Evolutionary conservation across 1,284 basidiomycete genomes (phyloP).

Genomic region (Rhodotorula sp.): DNA sequence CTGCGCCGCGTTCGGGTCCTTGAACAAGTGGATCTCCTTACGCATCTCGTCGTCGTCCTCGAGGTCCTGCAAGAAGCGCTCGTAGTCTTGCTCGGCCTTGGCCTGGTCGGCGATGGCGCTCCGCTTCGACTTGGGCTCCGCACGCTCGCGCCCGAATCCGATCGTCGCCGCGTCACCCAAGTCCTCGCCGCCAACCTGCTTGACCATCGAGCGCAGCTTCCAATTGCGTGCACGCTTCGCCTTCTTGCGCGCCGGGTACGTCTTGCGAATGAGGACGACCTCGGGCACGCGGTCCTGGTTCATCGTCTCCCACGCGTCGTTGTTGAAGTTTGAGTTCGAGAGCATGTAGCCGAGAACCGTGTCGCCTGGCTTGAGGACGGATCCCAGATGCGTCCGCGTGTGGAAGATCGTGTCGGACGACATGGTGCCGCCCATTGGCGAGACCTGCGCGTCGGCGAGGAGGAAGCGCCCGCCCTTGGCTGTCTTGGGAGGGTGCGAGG

Average conservation of each 20-base stretch:
- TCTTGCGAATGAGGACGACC: constrained; percentile 90
- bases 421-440: constrained; percentile 70
- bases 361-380: constrained; percentile 92
- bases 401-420: constrained; percentile 84
- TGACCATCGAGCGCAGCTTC: constrained; percentile 86
- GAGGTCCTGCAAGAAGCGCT: constrained; percentile 88
- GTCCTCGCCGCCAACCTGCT: constrained; percentile 68
- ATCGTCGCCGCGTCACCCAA: constrained; percentile 41
- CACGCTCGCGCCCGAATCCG: constrained; percentile 61
- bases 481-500: constrained; percentile 55
- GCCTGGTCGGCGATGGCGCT: constrained; percentile 61
- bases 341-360: constrained; percentile 88
- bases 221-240: constrained; percentile 81
- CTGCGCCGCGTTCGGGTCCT: constrained; percentile 62
- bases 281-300: constrained; percentile 71
- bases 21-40: constrained; percentile 84
- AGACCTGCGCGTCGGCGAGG: constrained; percentile 91
- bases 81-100: constrained; percentile 96
- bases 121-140: constrained; percentile 41
- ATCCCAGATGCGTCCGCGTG: constrained; percentile 93
- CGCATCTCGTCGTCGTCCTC: constrained; percentile 97
- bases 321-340: constrained; percentile 88
- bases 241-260: constrained; percentile 91
- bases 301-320: constrained; percentile 75
- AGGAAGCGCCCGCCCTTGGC: constrained; percentile 56